Evolutionary conservation across 2,329 filamentous ascomycete species (phyloP).

Genomic region (Monosporascus sp.): DNA sequence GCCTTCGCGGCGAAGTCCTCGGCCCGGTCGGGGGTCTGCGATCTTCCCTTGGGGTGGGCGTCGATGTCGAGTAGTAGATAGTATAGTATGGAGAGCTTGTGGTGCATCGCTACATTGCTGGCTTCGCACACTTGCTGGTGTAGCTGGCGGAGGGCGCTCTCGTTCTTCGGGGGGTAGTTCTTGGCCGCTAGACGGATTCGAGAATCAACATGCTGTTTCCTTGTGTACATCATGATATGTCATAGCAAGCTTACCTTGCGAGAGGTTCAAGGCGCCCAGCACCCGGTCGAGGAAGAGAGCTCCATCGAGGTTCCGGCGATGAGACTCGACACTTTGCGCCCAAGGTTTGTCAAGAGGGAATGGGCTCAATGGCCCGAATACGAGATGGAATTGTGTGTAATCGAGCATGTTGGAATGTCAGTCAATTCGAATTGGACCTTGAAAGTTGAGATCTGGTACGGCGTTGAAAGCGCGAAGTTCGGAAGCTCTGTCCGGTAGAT

Average conservation of each 20-base stretch:
- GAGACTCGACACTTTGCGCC: slow-evolving; percentile 58
- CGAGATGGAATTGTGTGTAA: slow-evolving; percentile 61
- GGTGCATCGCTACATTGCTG: slow-evolving; percentile 59
- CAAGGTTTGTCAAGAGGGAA: slow-evolving; percentile 59
- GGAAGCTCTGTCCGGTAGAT: background rate
- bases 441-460: background rate
- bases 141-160: slow-evolving; percentile 62
- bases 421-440: background rate
- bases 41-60: slow-evolving; percentile 22
- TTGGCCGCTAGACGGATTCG: slow-evolving; percentile 40
- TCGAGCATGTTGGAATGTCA: slow-evolving; percentile 46
- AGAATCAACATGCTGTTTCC: background rate
- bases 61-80: slow-evolving; percentile 77
- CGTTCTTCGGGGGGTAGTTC: slow-evolving; percentile 69
- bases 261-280: slow-evolving; percentile 63
- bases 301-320: slow-evolving; percentile 64
- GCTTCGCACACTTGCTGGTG: slow-evolving; percentile 65
- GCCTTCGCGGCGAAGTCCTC: slow-evolving; percentile 55
- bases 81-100: slow-evolving; percentile 79
- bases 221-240: too few relatives aligned
- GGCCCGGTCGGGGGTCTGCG: slow-evolving; percentile 33
- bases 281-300: slow-evolving; percentile 77
- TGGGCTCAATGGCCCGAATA: slow-evolving; percentile 59
- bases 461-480: background rate
- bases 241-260: slow-evolving; percentile 50